Base-by-base conservation (phyloP, 768 basidiomycete genomes). In the Vishniacozyma victoriae region DNA sequence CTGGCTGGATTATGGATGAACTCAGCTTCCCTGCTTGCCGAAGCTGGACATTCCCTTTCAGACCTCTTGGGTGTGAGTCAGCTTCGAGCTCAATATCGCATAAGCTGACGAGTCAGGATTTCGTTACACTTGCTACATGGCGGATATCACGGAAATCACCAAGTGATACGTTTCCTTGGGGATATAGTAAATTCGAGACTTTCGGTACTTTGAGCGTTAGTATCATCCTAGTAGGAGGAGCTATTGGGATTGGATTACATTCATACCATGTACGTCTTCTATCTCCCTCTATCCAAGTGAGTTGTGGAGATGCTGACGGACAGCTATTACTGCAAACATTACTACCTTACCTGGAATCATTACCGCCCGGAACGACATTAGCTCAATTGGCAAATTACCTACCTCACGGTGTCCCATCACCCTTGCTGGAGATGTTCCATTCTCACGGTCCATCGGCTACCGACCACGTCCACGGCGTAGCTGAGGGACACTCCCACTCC, bases 131-230 rank as follows among this genome's bases (percentile, higher is more conserved):
- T 9, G 83, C 86, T 55, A 86, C 83, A 66, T 95, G 88, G 86
- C 81, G 82, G 42, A 76, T 90, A 27, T 89, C 87, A 1, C 79
- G 89, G 42, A 80, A 79, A 64, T 80, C 85, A n/a, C 86, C 91
- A 9, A 84, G 86, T 7, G 78, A 75, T 54, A 75, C 73, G 55
- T 96, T 60, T 48, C 70, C 64, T 24, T 64, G 59, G 54, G 64
- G 64, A 19, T 69, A 64, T 40, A 53, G 59, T 55, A 96, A 97
- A 73, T 93, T 90, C 58, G 93, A 99, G 73, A 91, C 90, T 4
- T 76, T 96, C 19, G 93, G 93, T 39, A 93, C 92, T n/a, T 81
- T 87, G 2, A 81, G 85, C 29, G 84, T 95, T 39, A 87, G 90
- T 1, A 74, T 95, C 41, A 79, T 96, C 25, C 80, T 99, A 47